Evolutionary conservation across 2,329 filamentous ascomycete genomes (phyloP).

Genomic region (Blastomyces gilchristii): DNA sequence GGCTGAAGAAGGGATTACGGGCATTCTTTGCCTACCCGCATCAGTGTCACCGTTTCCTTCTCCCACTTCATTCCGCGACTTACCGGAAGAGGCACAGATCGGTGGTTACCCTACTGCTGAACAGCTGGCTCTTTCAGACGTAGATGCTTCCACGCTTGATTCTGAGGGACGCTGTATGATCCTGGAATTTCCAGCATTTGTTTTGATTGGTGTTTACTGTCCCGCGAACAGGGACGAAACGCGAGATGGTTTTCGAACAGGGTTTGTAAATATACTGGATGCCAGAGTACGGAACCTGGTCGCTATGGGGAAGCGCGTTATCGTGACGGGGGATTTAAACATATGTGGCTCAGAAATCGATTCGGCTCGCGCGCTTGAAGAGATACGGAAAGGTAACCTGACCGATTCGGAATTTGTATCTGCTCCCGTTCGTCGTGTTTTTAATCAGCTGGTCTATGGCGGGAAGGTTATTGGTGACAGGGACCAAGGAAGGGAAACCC

Average conservation of each 20-base stretch:
- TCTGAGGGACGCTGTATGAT: constrained; percentile 86
- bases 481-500: constrained; percentile 58
- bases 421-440: constrained; percentile 60
- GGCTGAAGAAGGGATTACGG: constrained; percentile 89
- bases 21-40: constrained; percentile 63
- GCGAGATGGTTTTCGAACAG: constrained; percentile 69
- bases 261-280: constrained; percentile 72
- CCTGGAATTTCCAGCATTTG: constrained; percentile 88
- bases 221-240: constrained; percentile 80
- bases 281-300: constrained; percentile 74
- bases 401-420: constrained; percentile 63
- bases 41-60: constrained; percentile 62
- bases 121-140: constrained; percentile 51
- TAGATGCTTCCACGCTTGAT: constrained; percentile 67
- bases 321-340: constrained; percentile 83
- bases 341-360: constrained; percentile 62
- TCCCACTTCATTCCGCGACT: constrained; percentile 59
- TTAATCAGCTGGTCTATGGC: constrained; percentile 74
- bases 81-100: constrained; percentile 64
- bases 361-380: constrained; percentile 62
- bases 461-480: constrained; percentile 55
- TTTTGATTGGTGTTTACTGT: constrained; percentile 84
- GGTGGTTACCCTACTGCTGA: constrained; percentile 70
- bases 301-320: constrained; percentile 68
- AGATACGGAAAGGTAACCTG: constrained; percentile 58